These are phyloP conservation scores for Bromus sterilis DNA, from an alignment of 176 grass and related monocot species.

Conservation along the genomic window DNA sequence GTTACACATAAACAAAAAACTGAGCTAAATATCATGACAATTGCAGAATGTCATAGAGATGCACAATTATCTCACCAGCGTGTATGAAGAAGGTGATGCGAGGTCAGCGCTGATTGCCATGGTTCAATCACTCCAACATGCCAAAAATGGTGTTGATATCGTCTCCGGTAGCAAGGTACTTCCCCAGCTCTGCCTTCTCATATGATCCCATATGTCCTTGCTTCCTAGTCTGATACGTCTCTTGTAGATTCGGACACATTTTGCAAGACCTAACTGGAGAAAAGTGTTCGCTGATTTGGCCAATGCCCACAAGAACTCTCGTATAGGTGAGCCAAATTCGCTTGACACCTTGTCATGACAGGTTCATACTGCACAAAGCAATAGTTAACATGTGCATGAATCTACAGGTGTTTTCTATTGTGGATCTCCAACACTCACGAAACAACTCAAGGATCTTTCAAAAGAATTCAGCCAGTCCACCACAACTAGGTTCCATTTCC, in stretches of 20 bases:
- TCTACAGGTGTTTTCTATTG: slow-evolving; percentile 95
- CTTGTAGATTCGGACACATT: slow-evolving; percentile 90
- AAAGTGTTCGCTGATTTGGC: slow-evolving; percentile 93
- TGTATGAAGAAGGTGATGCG: slow-evolving; percentile 98
- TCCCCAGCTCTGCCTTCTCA: background rate
- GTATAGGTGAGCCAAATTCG: slow-evolving; percentile 55
- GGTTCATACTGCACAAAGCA: background rate
- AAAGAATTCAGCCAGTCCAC: slow-evolving; percentile 91
- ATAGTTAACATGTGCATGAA: slow-evolving; percentile 19
- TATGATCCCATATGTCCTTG: background rate
- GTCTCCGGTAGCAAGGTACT: slow-evolving; percentile 87
- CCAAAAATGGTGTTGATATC: slow-evolving; percentile 90
- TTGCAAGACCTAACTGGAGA: slow-evolving; percentile 98
- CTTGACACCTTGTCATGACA: background rate
- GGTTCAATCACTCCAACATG: slow-evolving; percentile 95
- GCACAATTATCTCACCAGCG: slow-evolving; percentile 98
- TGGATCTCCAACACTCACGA: slow-evolving; percentile 70
- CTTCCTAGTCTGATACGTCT: background rate
- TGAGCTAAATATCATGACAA: slow-evolving; percentile 31
- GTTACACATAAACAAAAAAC: background rate
- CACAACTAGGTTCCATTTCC: slow-evolving; percentile 92
- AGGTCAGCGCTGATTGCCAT: slow-evolving; percentile 89
- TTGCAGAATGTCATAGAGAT: slow-evolving; percentile 95
- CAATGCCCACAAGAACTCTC: slow-evolving; percentile 64
- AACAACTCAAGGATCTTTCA: slow-evolving; percentile 76